Base-by-base conservation (phyloP, 441 rosid genomes). In the Mallotus repandus region DNA sequence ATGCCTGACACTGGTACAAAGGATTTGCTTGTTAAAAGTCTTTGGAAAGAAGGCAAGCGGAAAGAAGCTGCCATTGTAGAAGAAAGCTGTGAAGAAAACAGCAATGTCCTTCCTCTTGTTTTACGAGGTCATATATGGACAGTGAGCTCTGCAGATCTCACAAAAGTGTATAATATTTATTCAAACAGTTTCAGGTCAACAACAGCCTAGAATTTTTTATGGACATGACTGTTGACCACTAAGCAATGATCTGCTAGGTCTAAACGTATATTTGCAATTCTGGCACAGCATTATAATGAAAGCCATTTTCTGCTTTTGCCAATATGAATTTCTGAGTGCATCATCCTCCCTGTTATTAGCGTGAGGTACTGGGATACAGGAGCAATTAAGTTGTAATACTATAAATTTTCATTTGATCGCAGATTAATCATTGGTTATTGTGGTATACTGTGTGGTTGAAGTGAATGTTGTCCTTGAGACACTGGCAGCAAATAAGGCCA, bases 11-110 rank as follows among this genome's bases (percentile, higher is more conserved):
- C 65, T 77, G 85, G 84, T 63, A 87, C 92, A 2, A 93, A 88
- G 81, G 89, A 90, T 73, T 76, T 95, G 82, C 95, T 95, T 70
- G 92, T 88, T 41, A 93, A 81, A 82, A 89, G 94, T 85, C 94
- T 90, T 50, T 93, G 98, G 98, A 88, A 84, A 77, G 98, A 95
- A 89, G 98, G 93, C 80, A 89, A 84, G 85, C 80, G 97, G 64
- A 95, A 81, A 83, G 98, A 95, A 79, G 96, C 97, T 52, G 97
- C 94, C 50, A 70, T 71, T 65, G 88, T 95, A 55, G 91, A 90
- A 87, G 97, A 89, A 79, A 87, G 85, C 63, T 84, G 84, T 52
- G 86, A 80, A 59, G 83, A 81, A 69, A 80, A 14, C 14, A 68
- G 67, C 55, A 80, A 74, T 60, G 84, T 77, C 63, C 86, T 86